Percentiles rank a stretch among this genome's conserved stretches.
These are phyloP conservation scores for Cryptococcus sp. DNA, from an alignment of 1,284 basidiomycete genomes.

Conservation along the genomic window DNA sequence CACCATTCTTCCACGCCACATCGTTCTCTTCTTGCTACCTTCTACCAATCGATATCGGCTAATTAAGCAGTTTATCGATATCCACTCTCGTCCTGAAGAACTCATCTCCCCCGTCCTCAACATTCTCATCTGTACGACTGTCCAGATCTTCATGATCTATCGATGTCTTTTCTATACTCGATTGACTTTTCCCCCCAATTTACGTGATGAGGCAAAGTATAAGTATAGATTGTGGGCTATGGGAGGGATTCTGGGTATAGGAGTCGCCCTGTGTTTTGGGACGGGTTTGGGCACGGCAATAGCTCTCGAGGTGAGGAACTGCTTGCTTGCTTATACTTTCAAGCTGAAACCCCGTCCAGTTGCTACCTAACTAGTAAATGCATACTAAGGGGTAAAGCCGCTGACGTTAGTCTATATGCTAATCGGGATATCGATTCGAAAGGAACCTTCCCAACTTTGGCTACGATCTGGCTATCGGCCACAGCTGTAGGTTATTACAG, in stretches of 20 bases:
- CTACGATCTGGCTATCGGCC: conserved; percentile 78
- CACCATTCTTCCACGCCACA: too few relatives aligned
- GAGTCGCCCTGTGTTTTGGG: conserved; percentile 5
- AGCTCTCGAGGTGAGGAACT: conserved; percentile 3
- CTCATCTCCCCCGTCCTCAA: conserved; percentile 8
- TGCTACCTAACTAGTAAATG: conserved; percentile 4
- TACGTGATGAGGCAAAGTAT: background rate
- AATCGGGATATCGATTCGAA: conserved; percentile 1
- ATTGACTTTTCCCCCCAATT: background rate
- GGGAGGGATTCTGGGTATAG: conserved; percentile 3
- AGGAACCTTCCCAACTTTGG: conserved; percentile 49
- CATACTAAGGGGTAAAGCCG: too few relatives aligned
- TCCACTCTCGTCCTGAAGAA: conserved; percentile 13
- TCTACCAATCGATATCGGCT: too few relatives aligned
- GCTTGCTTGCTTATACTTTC: background rate
- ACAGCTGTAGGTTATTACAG: conserved; percentile 59
- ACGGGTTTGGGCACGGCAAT: conserved; percentile 3
- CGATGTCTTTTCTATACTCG: conserved; percentile 7
- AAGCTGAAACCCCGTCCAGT: conserved; percentile 1
- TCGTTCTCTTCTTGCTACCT: too few relatives aligned
- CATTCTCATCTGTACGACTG: conserved; percentile 10
- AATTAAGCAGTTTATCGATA: conserved; percentile 7
- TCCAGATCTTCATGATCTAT: conserved; percentile 10
- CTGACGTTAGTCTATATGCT: conserved; percentile 7
- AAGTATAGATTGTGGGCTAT: background rate